Evolutionary conservation across 2,329 filamentous ascomycete genomes (phyloP), one percentile per base, ranked within the genome.

Genomic region (Nemania sp.): DNA sequence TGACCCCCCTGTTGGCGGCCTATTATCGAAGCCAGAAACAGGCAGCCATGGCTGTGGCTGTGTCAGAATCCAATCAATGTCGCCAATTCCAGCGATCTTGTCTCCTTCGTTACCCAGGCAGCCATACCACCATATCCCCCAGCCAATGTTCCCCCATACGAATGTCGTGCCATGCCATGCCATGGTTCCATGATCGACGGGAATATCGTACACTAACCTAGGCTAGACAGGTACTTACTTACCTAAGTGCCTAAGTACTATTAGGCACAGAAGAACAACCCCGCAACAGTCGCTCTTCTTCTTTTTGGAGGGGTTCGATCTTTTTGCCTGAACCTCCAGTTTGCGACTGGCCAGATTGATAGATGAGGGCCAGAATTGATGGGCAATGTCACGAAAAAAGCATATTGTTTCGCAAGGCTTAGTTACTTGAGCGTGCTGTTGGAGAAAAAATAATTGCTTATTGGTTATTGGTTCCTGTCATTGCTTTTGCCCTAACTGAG

Each of bases 1-100:
- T 39, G 3, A 39, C 15, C 15, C 20, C 32, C 48, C 54, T 49
- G 42, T 32, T 42, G 47, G 49, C 46, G 32, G 52, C 59, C 59
- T 58, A 54, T 54, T 13, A 50, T 45, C 37, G 20, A 52, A 7
- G 29, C 25, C 51, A 45, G 47, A 55, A 56, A 53, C 51, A 65
- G 62, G 62, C 62, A 65, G 54, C 59, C 51, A 52, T 57, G 53
- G 45, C 46, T 25, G 52, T 57, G 56, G 62, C 59, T 54, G 52
- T 54, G 52, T 20, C 9, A 29, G 25, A 54, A 52, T 45, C 62
- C 62, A 65, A 65, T 62, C 11, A 18, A 20, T 46, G 47, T 45
- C 51, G 51, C 50, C 58, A 62, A 64, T 64, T 62, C 47, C 40
- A 5, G 13, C 3, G 25, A 29, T 29, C 25, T 42, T 35, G 13